Base-by-base conservation (phyloP, 768 basidiomycete genomes). In the Lactarius deliciosus region DNA sequence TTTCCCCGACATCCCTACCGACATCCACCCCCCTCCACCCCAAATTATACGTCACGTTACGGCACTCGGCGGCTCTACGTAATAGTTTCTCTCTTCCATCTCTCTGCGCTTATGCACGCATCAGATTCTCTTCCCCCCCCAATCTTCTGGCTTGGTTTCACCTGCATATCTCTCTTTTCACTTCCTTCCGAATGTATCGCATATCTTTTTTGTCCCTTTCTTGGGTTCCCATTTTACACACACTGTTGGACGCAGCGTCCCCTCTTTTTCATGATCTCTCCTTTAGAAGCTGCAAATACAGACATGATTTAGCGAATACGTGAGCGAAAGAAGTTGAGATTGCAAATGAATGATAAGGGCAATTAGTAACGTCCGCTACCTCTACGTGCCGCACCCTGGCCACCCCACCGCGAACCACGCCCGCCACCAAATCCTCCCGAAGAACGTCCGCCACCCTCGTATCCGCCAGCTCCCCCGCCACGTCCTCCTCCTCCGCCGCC, bases 381-480 rank as follows among this genome's bases (percentile, higher is more conserved):
- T 41, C 65, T 57, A 8, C 65, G 65, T 3, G 18, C 7, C 18
- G 65, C 55, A 18, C 68, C 28, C 20, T 66, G 53, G 45, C 70
- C 60, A 30, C 64, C 54, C 68, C 68, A 69, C n/a, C 68, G 68
- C 8, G 68, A 20, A 10, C 70, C 64, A 60, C 70, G 69, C 64
- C 74, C 70, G 10, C 77, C 73, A 10, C 77, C 74, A 18, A 62
- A 62, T 25, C 60, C 60, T 57, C 75, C 73, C n/a, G 74, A 72
- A 0, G 74, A 72, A 2, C 76, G 73, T 43, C 75, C 73, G 18
- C 55, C 55, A 34, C 75, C 74, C 36, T 77, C 75, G 20, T 74
- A 73, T 2, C 78, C 75, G 36, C 76, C 77, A n/a, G 75, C 70
- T 30, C 79, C 69, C 45, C 73, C 73, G 32, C 77, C 74, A 13